Evolutionary conservation across 1,284 basidiomycete species (phyloP), one percentile per base, ranked within the genome.

Genomic region (Vanrija humicola): DNA sequence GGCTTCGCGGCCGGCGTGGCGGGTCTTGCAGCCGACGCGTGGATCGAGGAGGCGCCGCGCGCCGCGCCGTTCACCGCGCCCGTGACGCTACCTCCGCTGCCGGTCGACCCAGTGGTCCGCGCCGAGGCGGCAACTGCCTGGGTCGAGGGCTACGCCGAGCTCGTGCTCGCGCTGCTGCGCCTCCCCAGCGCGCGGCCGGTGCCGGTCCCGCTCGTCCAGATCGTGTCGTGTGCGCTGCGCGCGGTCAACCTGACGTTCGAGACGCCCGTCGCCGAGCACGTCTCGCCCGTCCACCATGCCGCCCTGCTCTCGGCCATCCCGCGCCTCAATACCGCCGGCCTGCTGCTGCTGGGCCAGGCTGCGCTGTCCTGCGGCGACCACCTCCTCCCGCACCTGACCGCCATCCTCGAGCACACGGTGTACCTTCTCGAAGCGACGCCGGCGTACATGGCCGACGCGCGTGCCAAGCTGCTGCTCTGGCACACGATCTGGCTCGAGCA

Each of bases 161-260:
- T 63, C 10, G 58, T 66, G 3, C 52, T 69, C 1, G 65, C 68
- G 5, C 53, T 74, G 1, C 43, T 53, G 21, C 89, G 87, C 47
- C 79, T 83, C 14, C 76, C 82, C 0, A 83, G 81, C 3, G 75
- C 80, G 43, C 83, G 89, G 16, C 83, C 88, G 8, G 86, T 94
- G 1, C 81, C 83, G 44, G 69, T 94, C 3, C 89, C 91, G 0
- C 68, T 90, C 14, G 89, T 88, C 6, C 65, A 69, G 47, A 58
- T 80, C 12, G 68, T 78, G 8, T 57, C 67, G 0, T 60, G 78
- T 5, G 70, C 70, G 6, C 58, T 77, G 7, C 65, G 70, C 45
- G 72, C 77, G 29, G 66, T 92, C 29, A 79, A 81, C 38, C 82
- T 85, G 50, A 81, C 81, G 1, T 68, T 67, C n/a, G 82, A 86